Base-by-base conservation (phyloP, 2,329 filamentous ascomycete species). In the Geosmithia flava region DNA sequence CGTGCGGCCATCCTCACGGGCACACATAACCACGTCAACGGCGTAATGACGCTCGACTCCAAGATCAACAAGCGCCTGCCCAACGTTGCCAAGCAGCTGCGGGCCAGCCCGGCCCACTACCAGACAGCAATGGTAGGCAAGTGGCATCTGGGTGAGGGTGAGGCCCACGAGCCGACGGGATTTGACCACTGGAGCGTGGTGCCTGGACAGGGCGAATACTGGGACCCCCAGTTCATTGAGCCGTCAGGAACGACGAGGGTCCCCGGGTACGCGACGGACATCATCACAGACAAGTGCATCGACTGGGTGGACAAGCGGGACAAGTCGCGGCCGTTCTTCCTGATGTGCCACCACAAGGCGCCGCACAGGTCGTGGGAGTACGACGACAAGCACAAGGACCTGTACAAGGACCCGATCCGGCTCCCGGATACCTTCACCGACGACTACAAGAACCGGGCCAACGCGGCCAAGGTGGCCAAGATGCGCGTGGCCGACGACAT, bases 321-420 rank as follows among this genome's bases (percentile, higher is more conserved):
- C 19, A 58, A 61, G 7, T 59, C 62, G 41, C 61, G 61, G 49
- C 72, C 72, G 0, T 76, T 76, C 57, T 76, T 75, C 53, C 53
- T 74, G 42, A 76, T 77, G 73, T 76, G 71, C 54, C 74, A 76
- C 52, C 73, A 77, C 55, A 77, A 77, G 52, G 74, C 74, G 1
- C 73, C 74, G 0, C 74, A 77, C 52, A 63, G 72, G 3, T 67
- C 62, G 15, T 76, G 74, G 73, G 72, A 76, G 52, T 74, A 61
- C 47, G 61, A 76, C 49, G 53, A 62, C 6, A 71, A 71, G 51
- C 70, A 77, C 56, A 70, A 69, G 49, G 40, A 66, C 43, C 56
- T 76, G 2, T 77, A 76, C 55, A 63, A 58, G 1, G 67, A 75
- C 8, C 65, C 64, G 1, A 59, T 75, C 42, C 60, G 59, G 11